phyloP scores from a whole-genome alignment of 2,329 filamentous ascomycete genomes.

The Ampelomyces quisqualis region DNA sequence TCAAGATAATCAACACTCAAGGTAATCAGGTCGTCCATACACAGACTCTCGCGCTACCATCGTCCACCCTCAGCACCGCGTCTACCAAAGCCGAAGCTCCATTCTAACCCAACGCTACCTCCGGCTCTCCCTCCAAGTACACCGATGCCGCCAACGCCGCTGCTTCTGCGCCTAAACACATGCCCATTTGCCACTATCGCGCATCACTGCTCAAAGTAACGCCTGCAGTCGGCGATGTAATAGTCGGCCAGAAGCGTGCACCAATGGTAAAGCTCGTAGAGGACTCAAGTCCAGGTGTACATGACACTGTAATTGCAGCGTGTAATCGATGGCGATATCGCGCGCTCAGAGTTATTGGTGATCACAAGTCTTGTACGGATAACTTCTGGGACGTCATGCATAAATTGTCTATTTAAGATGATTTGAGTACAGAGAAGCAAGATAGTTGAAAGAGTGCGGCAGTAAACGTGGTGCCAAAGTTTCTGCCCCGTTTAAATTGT shows the following conservation, averaged over 20 bases:
- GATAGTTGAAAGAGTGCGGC: conserved; percentile 24
- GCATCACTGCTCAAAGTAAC: conserved; percentile 31
- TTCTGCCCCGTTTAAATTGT: conserved; percentile 41
- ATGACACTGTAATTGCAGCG: conserved; percentile 41
- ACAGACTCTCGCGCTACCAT: conserved; percentile 49
- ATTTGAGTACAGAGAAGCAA: conserved; percentile 13
- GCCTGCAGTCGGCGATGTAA: conserved; percentile 30
- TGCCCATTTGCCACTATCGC: conserved; percentile 42
- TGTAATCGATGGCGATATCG: conserved; percentile 41
- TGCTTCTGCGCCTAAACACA: conserved; percentile 35
- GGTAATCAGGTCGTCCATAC: conserved; percentile 55
- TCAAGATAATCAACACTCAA: conserved; percentile 52
- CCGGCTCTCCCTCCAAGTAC: conserved; percentile 25
- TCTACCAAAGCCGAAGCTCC: conserved; percentile 30
- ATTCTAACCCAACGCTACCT: conserved; percentile 31
- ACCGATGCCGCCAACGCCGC: conserved; percentile 27
- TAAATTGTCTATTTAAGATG: conserved; percentile 14
- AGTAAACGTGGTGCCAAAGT: conserved; percentile 28
- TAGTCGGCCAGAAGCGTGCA: conserved; percentile 38
- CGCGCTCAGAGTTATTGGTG: conserved; percentile 34
- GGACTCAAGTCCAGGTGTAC: conserved; percentile 37
- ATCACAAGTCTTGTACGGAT: conserved; percentile 42
- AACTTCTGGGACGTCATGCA: conserved; percentile 39
- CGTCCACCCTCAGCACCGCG: conserved; percentile 14
- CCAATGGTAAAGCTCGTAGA: conserved; percentile 38